Base-by-base conservation (phyloP, 2,329 filamentous ascomycete genomes). In the Escovopsis sp. region DNA sequence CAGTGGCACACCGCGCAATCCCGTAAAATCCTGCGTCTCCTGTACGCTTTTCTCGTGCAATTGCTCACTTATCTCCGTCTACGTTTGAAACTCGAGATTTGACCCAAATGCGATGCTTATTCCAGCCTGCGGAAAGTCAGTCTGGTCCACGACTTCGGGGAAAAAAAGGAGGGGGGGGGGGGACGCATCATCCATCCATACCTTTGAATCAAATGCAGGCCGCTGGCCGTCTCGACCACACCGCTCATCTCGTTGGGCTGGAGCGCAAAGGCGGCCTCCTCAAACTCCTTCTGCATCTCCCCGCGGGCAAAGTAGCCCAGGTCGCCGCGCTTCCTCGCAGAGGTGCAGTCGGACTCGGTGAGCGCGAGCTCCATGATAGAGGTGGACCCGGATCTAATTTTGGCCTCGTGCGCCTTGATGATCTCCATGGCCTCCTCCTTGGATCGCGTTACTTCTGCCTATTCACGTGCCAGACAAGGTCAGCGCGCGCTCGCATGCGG, bases 271-370 rank as follows among this genome's bases (percentile, higher is more conserved):
- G 91, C 83, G 5, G 88, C 88, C 43, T 95, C 86, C 65, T 98
- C 91, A 57, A 98, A 98, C 64, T 95, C 89, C 68, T 88, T 89
- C 61, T 98, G 91, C 91, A 98, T 98, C 56, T 96, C 89, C 25
- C 87, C 86, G 54, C 74, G 79, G 43, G 86, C 88, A 61, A 98
- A 98, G 63, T 88, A 94, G 15, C 91, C 91, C 66, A 98, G 67
- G 59, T 98, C 91, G 43, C 91, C 91, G 50, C 80, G 77, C 73
- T 96, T 98, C 53, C 87, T 77, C 27, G 91, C 88, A 53, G 87
- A 95, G 62, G 84, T 94, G 67, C 89, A 96, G 65, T 98, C 91
- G 13, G 85, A 94, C 66, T 96, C 91, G 35, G 78, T 83, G 45
- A 78, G 74, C 11, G 91, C 91, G 49, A 98, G 72, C 49, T 95